Conservation (phyloP, 2,329 filamentous ascomycete species). For the Fusarium siculi region DNA sequence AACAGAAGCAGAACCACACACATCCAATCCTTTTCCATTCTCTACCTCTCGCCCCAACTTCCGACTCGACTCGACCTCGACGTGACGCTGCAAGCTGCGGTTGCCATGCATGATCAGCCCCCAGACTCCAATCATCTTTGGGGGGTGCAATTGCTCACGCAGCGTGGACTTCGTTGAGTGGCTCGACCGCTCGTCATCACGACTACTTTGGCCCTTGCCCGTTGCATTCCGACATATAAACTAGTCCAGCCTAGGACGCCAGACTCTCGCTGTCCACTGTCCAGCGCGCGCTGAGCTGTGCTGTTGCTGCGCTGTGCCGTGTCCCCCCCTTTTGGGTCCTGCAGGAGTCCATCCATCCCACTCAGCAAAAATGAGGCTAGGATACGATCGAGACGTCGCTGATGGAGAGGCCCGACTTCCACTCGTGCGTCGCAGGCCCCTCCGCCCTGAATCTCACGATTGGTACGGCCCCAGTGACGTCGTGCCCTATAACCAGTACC, state of each 20-base stretch:
- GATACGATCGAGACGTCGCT: constrained; percentile 46
- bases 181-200: constrained; percentile 38
- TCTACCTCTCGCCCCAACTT: constrained; percentile 37
- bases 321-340: constrained; percentile 24
- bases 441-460: constrained; percentile 39
- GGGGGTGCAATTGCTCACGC: constrained; percentile 42
- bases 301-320: constrained; percentile 43
- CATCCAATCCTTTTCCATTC: constrained; percentile 24
- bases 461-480: constrained; percentile 44
- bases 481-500: constrained; percentile 38
- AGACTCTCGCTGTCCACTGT: constrained; percentile 4
- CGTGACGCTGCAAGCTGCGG: constrained; percentile 44
- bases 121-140: constrained; percentile 44
- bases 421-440: constrained; percentile 44
- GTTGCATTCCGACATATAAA: constrained; percentile 27
- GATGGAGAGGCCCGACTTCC: constrained; percentile 43
- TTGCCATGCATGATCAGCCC: constrained; percentile 47
- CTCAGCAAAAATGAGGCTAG: constrained; percentile 47
- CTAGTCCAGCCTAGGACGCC: constrained; percentile 35
- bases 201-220: constrained; percentile 25
- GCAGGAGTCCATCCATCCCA: constrained; percentile 31
- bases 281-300: constrained; percentile 14
- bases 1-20: constrained; percentile 21
- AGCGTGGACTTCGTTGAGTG: constrained; percentile 46
- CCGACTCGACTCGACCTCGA: constrained; percentile 21